Base-by-base conservation (phyloP, 2,329 filamentous ascomycete genomes). In the Penicillium palitans region DNA sequence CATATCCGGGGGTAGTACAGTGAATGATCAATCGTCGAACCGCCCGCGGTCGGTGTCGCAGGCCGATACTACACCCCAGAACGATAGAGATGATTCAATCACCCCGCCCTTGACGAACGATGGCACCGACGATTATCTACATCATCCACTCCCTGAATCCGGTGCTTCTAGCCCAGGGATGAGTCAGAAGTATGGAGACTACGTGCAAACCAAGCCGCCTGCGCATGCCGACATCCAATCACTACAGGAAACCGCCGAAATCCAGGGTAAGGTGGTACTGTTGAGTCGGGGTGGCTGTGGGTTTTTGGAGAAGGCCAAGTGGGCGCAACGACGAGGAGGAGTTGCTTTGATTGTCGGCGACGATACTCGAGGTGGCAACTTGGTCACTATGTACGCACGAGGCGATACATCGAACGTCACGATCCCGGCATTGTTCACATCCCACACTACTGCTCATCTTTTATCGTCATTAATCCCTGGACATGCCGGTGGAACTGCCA, bases 361-460 rank as follows among this genome's bases (percentile, higher is more conserved):
- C 74, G 90, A 97, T 73, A 89, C 90, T 58, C 90, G 90, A 61
- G 93, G 93, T 45, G 93, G 92, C 4, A 90, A 90, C 37, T 79
- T 99, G 61, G 90, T 98, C 51, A 95, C 96, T 67, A 99, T 99
- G 95, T 98, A 96, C 74, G 95, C 95, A n/a, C 87, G 90, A 69
- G 95, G 93, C 39, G 93, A 98, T 71, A 96, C 93, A 4, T 96
- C 93, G 35, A 96, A 97, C 69, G 85, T 98, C 64, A 91, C 91
- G 0, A 97, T 99, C 54, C 93, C 95, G 1, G 91, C 95, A 0
- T 83, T 98, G 10, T 99, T 99, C 75, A 98, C 95, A 0, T 96
- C 93, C 0, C 87, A 95, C 67, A 98, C 92, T 0, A 98, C 93
- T 0, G 95, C 95, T 1, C 93, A 97, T 73, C 81, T 99, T 15